Conservation (phyloP, 148 eudicot genomes). For the Rhododendron molle region DNA sequence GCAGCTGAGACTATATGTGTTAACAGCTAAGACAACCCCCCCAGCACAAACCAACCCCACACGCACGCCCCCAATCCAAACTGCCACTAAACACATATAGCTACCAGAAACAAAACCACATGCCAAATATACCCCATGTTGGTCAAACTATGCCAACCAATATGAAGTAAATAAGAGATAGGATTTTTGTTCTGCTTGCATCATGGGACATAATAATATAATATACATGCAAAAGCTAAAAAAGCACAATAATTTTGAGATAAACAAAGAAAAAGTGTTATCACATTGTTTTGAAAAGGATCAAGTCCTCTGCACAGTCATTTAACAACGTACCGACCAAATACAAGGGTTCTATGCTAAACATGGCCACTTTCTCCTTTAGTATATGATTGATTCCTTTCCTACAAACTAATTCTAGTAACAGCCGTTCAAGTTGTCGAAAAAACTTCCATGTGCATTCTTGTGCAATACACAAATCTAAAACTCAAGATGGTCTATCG, state of each 20-base stretch:
- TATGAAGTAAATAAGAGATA: not conserved
- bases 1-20: not conserved
- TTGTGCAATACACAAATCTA: not conserved
- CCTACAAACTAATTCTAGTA: not conserved
- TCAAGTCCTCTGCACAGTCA: not conserved
- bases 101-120: not conserved
- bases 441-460: not conserved
- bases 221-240: not conserved
- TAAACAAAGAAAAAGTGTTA: not conserved
- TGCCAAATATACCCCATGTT: not conserved
- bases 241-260: not conserved
- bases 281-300: not conserved
- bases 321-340: not conserved
- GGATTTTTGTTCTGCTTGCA: not conserved
- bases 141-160: not conserved
- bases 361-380: too few relatives aligned
- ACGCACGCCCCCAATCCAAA: not conserved
- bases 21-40: not conserved
- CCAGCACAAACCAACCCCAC: too few relatives aligned
- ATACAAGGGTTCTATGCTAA: not conserved
- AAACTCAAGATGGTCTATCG: not conserved
- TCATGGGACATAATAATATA: not conserved
- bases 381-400: not conserved
- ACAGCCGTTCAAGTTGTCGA: not conserved
- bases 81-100: not conserved